phyloP scores from a whole-genome alignment of 139 green algal species.

The Coccomyxa sp. region DNA sequence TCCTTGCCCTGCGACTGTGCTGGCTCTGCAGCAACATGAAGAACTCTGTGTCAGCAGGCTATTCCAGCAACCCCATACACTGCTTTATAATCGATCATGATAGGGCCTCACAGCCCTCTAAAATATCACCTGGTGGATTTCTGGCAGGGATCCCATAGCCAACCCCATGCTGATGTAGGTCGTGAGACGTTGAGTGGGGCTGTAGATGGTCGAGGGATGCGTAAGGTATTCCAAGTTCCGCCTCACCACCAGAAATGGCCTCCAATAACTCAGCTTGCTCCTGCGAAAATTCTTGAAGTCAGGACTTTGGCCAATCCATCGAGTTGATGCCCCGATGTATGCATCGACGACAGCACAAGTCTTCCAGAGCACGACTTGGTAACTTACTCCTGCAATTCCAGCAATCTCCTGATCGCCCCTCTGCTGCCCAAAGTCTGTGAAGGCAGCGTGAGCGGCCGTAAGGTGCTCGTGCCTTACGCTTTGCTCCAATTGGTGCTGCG shows the following conservation, averaged over 20 bases:
- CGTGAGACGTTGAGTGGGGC: too few relatives aligned
- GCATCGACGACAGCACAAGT: background rate
- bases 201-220: too few relatives aligned
- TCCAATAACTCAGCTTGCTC: background rate
- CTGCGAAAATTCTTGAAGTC: background rate
- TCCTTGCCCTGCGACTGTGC: background rate
- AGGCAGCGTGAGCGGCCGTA: background rate
- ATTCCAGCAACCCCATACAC: background rate
- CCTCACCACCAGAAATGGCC: background rate
- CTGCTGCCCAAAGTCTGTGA: slow-evolving; percentile 1
- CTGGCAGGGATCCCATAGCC: too few relatives aligned
- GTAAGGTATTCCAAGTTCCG: background rate
- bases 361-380: background rate
- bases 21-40: background rate
- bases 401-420: background rate
- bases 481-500: background rate
- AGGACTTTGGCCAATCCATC: background rate
- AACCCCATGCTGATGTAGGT: too few relatives aligned
- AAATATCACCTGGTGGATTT: too few relatives aligned
- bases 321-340: too few relatives aligned
- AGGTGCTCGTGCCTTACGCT: slow-evolving; percentile 3
- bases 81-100: background rate
- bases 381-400: background rate
- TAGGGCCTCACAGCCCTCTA: too few relatives aligned
- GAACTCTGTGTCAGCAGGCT: too few relatives aligned